These are phyloP conservation scores for Periconia sp. DNA, from an alignment of 2,329 filamentous ascomycete species.

Conservation along the genomic window DNA sequence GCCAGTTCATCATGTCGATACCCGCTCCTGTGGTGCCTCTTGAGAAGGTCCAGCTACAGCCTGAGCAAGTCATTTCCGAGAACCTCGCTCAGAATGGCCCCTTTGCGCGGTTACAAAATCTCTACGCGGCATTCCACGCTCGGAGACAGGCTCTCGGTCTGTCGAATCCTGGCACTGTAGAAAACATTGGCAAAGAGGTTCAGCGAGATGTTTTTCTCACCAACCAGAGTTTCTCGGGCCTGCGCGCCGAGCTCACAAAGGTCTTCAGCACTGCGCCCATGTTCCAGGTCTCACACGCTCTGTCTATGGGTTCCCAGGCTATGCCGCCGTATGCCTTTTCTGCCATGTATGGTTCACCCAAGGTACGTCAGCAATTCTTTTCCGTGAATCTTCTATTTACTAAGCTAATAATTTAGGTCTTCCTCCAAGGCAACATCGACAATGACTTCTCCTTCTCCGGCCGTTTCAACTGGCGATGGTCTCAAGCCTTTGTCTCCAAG, in stretches of 20 bases:
- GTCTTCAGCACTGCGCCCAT: constrained; percentile 89
- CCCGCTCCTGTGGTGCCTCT: constrained; percentile 20
- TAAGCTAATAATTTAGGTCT: constrained; percentile 63
- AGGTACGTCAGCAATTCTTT: constrained; percentile 58
- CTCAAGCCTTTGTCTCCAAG: constrained; percentile 78
- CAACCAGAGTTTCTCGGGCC: constrained; percentile 94
- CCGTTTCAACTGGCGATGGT: constrained; percentile 93
- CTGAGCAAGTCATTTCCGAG: constrained; percentile 47
- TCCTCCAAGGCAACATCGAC: constrained; percentile 93
- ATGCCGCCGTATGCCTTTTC: constrained; percentile 95
- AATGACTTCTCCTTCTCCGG: constrained; percentile 86
- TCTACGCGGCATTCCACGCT: constrained; percentile 78
- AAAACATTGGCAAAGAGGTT: constrained; percentile 86
- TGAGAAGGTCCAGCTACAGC: background rate
- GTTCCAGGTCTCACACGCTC: constrained; percentile 97
- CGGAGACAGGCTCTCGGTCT: constrained; percentile 86
- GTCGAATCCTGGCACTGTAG: constrained; percentile 88
- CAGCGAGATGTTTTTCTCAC: constrained; percentile 94
- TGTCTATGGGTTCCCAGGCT: constrained; percentile 86
- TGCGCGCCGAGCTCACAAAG: constrained; percentile 96
- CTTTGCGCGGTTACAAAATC: constrained; percentile 69
- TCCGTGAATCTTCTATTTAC: background rate
- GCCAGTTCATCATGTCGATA: background rate
- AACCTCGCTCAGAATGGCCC: constrained; percentile 80
- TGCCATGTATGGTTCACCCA: constrained; percentile 88